Base-by-base conservation (phyloP, 768 basidiomycete genomes). In the Hydnum rufescens region DNA sequence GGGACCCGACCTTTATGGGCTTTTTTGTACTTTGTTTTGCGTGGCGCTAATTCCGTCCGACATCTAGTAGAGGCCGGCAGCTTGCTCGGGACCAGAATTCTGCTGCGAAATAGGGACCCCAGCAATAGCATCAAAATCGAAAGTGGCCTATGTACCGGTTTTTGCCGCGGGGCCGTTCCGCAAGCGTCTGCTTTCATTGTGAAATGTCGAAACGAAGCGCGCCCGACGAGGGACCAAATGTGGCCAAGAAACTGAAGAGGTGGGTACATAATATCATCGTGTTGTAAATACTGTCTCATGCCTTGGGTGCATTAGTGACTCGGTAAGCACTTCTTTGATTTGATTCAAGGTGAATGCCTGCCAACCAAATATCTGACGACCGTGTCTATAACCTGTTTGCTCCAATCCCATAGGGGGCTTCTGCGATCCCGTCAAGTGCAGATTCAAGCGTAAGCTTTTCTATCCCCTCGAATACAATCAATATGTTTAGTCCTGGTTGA, bases 1-100 rank as follows among this genome's bases (percentile, higher is more conserved):
- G 85, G 84, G 42, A 88, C 73, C 43, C 80, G 74, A 50, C 90
- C 92, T 64, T 95, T 95, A 68, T 93, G 89, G 6, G 86, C 76
- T 64, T 85, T 88, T 59, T 83, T 70, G 62, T 85, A 80, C 64
- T 87, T 81, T 54, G 88, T 79, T 55, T 79, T 71, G 39, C 79
- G 74, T 3, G 93, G 93, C 2, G 88, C 88, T 26, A 96, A 77
- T 57, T 80, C 76, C 32, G 70, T 64, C 36, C 22, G 36, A 13
- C 36, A 39, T 39, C 13, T 13, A 13, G 22, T 22, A 39, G 36
- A 22, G 22, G 36, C 13, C 36, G 36, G 36, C 13, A 39, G 36
- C 13, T 22, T 3, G 42, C 18, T 16, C 8, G 51, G 31, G 31
- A 34, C n/a, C 19, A 54, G 5, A 42, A 44, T 22, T 51, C 39